Evolutionary conservation across 1,139 yeast genomes (phyloP).

Genomic region (Sugiyamaella castrensis): DNA sequence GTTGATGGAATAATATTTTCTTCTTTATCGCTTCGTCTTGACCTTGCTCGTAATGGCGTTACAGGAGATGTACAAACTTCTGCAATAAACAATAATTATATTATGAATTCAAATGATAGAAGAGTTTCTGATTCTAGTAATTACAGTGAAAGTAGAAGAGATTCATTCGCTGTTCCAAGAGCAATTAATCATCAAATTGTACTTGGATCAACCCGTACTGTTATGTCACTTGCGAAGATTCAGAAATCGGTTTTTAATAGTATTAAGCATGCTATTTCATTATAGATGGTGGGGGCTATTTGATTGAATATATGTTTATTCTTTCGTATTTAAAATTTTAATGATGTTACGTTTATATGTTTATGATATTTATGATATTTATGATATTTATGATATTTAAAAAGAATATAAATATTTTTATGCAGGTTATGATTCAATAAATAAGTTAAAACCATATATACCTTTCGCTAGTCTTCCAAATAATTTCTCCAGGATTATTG

Average conservation of each 20-base stretch:
- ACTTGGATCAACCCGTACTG: slow-evolving; percentile 12
- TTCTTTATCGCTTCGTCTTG: slow-evolving; percentile 17
- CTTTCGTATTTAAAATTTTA: no score
- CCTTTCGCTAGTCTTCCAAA: no score
- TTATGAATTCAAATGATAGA: not conserved
- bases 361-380: no score
- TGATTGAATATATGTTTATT: no score
- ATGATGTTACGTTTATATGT: no score
- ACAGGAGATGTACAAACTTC: not conserved
- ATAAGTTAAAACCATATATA: no score
- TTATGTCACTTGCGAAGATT: slow-evolving; percentile 10
- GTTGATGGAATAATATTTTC: slow-evolving; percentile 22
- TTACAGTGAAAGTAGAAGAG: not conserved
- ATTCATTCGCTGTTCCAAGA: slow-evolving; percentile 1
- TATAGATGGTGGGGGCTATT: no score
- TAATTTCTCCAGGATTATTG: no score
- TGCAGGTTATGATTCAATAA: no score
- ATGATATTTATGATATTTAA: no score
- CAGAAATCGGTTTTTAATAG: slow-evolving; percentile 12
- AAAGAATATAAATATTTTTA: no score
- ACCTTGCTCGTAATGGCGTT: slow-evolving; percentile 4
- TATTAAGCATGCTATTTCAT: slow-evolving; percentile 12
- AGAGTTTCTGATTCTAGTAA: not conserved
- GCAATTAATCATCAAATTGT: slow-evolving; percentile 9
- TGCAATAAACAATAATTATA: not conserved